Evolutionary conservation across 768 basidiomycete genomes (phyloP).

Genomic region (Tubosaeta sp.): DNA sequence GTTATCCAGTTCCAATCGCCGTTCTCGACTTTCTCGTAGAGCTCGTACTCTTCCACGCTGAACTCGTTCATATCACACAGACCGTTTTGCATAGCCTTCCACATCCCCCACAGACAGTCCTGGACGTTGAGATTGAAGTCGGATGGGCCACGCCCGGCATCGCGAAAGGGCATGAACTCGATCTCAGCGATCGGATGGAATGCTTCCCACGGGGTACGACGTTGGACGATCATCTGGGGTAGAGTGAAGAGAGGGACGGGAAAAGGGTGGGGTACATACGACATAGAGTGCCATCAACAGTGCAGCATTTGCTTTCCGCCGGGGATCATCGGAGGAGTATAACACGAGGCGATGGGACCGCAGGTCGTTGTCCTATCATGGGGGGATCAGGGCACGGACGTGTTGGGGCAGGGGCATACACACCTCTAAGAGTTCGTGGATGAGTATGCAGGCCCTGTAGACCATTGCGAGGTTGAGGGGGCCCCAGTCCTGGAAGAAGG

Average conservation of each 20-base stretch:
- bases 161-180: slow-evolving; percentile 93
- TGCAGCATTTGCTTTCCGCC: slow-evolving; percentile 89
- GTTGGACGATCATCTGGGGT: slow-evolving; percentile 84
- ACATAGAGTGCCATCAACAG: slow-evolving; percentile 91
- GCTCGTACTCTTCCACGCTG: slow-evolving; percentile 88
- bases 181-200: slow-evolving; percentile 90
- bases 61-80: slow-evolving; percentile 95
- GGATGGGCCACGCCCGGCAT: slow-evolving; percentile 88
- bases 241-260: slow-evolving; percentile 14
- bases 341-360: slow-evolving; percentile 73
- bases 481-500: slow-evolving; percentile 94
- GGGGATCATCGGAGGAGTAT: slow-evolving; percentile 83
- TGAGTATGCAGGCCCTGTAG: slow-evolving; percentile 87
- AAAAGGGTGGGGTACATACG: slow-evolving; percentile 45
- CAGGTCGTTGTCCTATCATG: slow-evolving; percentile 66
- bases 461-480: slow-evolving; percentile 91
- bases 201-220: slow-evolving; percentile 88
- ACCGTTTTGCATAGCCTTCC: slow-evolving; percentile 88
- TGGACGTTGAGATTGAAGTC: slow-evolving; percentile 94
- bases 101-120: slow-evolving; percentile 84
- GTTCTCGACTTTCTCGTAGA: slow-evolving; percentile 92
- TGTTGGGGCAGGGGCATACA: slow-evolving; percentile 20
- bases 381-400: slow-evolving; percentile 17
- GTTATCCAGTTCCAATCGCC: slow-evolving; percentile 97
- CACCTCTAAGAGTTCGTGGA: slow-evolving; percentile 85